Evolutionary conservation across 257 asterid species (phyloP).

Genomic region (Solanum lignicaule): DNA sequence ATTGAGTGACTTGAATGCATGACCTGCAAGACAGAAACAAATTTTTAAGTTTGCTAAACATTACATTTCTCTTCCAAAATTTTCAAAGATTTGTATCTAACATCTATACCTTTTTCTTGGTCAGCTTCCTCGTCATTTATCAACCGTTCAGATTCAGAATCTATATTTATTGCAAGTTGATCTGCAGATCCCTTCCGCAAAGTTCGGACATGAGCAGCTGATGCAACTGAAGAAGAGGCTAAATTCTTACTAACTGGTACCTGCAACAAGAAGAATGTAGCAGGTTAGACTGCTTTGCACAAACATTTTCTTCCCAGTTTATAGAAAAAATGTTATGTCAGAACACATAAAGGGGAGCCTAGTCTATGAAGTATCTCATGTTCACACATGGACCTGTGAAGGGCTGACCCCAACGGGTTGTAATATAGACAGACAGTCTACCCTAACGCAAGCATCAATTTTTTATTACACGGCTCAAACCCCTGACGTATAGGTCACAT

Average conservation of each 20-base stretch:
- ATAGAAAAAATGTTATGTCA: neutral
- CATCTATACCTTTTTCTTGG: constrained; percentile 72
- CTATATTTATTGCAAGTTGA: constrained; percentile 80
- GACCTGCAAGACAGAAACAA: constrained; percentile 47
- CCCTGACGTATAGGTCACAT: neutral
- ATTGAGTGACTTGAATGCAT: constrained; percentile 65
- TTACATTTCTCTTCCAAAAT: neutral
- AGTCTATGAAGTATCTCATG: neutral
- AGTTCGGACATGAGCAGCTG: constrained; percentile 78
- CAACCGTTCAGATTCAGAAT: constrained; percentile 68
- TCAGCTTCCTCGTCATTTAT: constrained; percentile 44
- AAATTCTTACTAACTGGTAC: constrained; percentile 40
- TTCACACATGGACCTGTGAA: neutral
- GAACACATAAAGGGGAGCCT: neutral
- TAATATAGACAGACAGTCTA: neutral
- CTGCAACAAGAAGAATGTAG: constrained; percentile 35
- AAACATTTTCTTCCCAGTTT: neutral
- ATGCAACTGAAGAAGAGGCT: constrained; percentile 39
- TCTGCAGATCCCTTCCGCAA: constrained; percentile 83
- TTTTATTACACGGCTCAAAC: neutral
- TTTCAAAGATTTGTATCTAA: neutral
- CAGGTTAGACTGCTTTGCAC: neutral
- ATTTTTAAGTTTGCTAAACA: neutral
- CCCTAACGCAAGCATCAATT: neutral
- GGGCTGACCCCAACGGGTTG: neutral